Evolutionary conservation across 495 filamentous ascomycete genomes (phyloP).

Genomic region (Corynascus novoguineensis): DNA sequence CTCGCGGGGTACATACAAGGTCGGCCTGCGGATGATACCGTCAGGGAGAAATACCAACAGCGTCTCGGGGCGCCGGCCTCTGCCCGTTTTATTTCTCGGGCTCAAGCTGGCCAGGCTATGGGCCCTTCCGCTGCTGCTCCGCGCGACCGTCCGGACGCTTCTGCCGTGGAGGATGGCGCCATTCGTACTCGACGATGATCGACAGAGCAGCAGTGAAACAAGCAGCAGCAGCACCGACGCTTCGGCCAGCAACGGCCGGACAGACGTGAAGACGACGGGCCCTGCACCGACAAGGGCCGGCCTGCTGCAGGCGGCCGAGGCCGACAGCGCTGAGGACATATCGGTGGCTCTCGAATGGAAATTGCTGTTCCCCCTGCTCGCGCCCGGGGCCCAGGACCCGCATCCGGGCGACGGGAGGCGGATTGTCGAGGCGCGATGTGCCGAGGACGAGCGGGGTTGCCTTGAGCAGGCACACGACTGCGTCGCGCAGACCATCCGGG

Average conservation of each 20-base stretch:
- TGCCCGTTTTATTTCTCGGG: background rate
- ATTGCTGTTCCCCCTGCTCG: conserved; percentile 15
- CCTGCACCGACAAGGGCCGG: background rate
- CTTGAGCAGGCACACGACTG: conserved; percentile 12
- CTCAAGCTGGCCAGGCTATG: background rate
- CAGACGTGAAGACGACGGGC: background rate
- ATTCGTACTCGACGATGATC: conserved; percentile 6
- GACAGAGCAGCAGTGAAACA: background rate
- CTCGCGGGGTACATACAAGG: background rate
- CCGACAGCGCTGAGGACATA: conserved; percentile 10
- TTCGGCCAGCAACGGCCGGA: too few species aligned
- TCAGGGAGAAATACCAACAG: too few species aligned
- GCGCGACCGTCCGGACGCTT: background rate
- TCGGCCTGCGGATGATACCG: background rate
- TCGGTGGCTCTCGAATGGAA: conserved; percentile 17
- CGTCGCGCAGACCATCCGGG: conserved; percentile 22
- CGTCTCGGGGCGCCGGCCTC: background rate
- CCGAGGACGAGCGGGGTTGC: background rate
- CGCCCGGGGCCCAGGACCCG: background rate
- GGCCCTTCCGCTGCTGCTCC: background rate
- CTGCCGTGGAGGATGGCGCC: conserved; percentile 4
- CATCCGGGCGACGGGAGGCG: background rate
- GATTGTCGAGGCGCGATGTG: background rate
- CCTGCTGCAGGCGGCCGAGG: background rate
- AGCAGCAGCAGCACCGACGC: background rate